Percentiles rank a stretch among this genome's conserved stretches.
Conservation (phyloP, 2,329 filamentous ascomycete species). For the Trichoderma polysporum region DNA sequence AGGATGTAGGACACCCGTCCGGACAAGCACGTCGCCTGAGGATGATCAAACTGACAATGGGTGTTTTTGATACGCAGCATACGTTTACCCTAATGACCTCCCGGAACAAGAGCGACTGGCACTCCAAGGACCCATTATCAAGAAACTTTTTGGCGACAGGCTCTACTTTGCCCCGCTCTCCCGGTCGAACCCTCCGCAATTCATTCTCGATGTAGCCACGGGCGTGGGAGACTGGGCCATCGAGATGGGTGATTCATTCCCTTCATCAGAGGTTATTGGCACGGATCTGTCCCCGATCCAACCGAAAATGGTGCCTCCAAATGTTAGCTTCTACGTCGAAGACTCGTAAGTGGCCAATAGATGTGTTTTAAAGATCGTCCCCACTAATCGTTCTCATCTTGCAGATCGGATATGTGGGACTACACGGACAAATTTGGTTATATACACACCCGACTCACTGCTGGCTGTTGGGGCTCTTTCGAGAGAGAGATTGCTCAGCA, state of each 20-base stretch:
- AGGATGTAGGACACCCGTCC: slow-evolving; percentile 2
- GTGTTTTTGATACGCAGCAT: background rate
- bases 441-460: slow-evolving; percentile 51
- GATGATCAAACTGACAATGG: background rate
- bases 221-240: slow-evolving; percentile 48
- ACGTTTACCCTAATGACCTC: slow-evolving; percentile 30
- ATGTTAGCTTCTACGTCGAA: slow-evolving; percentile 55
- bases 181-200: slow-evolving; percentile 24
- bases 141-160: slow-evolving; percentile 30
- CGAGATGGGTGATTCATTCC: slow-evolving; percentile 37
- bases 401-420: slow-evolving; percentile 49
- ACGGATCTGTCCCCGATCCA: slow-evolving; percentile 40
- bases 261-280: slow-evolving; percentile 32
- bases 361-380: slow-evolving; percentile 29
- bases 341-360: slow-evolving; percentile 40
- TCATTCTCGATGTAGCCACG: slow-evolving; percentile 40
- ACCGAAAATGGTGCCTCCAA: slow-evolving; percentile 48
- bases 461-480: slow-evolving; percentile 51
- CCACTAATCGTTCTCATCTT: background rate
- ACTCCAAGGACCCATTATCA: slow-evolving; percentile 32
- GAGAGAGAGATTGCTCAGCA: slow-evolving; percentile 50
- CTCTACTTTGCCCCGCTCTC: slow-evolving; percentile 34
- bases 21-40: background rate
- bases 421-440: slow-evolving; percentile 56
- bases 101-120: slow-evolving; percentile 34